A percentile compares a stretch with the other conserved stretches of the same genome.
Conservation (phyloP, 345 rosid genomes). For the Lepidium didymum region DNA sequence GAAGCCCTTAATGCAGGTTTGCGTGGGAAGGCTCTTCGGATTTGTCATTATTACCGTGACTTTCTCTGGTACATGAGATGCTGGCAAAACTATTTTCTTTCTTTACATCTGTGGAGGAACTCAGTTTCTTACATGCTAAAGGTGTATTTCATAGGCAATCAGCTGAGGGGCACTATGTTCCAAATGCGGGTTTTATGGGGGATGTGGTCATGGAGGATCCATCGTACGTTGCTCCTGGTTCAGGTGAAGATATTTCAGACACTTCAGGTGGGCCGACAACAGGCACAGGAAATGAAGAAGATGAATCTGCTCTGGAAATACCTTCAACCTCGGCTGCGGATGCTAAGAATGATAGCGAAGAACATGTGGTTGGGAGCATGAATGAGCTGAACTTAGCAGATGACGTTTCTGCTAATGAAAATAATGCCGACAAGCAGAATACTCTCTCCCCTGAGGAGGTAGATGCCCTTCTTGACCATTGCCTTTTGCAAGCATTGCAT, state of each 20-base stretch:
- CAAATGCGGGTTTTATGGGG: conserved; percentile 77
- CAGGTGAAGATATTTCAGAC: conserved; percentile 33
- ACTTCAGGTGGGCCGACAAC: conserved; percentile 28
- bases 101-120: not conserved
- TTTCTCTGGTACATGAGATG: conserved; percentile 54
- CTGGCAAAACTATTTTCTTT: not conserved
- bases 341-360: conserved; percentile 25
- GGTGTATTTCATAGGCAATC: conserved; percentile 59
- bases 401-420: conserved; percentile 27
- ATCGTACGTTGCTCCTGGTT: conserved; percentile 37
- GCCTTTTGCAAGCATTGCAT: conserved; percentile 91
- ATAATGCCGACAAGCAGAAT: conserved; percentile 41
- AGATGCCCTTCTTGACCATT: conserved; percentile 76
- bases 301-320: conserved; percentile 18
- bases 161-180: conserved; percentile 66
- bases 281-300: conserved; percentile 26
- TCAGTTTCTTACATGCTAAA: conserved; percentile 16
- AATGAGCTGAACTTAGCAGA: conserved; percentile 43
- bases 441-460: conserved; percentile 50
- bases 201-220: conserved; percentile 84
- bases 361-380: conserved; percentile 33
- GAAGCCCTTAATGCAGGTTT: conserved; percentile 83
- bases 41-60: conserved; percentile 76
- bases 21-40: conserved; percentile 90
- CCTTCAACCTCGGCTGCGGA: conserved; percentile 24